Evolutionary conservation across 768 basidiomycete genomes (phyloP), one percentile per base, ranked within the genome.

Genomic region (Boletales sp.): DNA sequence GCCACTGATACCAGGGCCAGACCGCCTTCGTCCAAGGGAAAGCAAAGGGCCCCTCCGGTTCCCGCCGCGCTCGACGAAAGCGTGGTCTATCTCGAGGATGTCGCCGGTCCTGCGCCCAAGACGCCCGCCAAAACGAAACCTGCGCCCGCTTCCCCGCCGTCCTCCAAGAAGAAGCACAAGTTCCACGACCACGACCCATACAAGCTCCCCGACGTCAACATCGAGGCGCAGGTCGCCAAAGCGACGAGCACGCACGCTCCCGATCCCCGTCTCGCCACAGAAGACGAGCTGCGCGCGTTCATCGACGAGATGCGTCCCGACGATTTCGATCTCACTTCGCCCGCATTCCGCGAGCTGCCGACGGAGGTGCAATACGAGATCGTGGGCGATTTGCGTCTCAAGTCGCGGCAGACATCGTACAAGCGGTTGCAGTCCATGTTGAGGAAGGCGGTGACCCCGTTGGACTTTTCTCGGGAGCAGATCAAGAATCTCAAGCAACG

Each of bases 291-390:
- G 3, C 85, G 86, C 17, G 70, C 80, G 2, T 98, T 98, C 69
- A 97, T 98, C 55, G 94, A 97, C 51, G 90, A 94, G 40, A 94
- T 97, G 86, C 83, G 86, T 2, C 94, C 94, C 0, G 93, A 94
- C 60, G 94, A 98, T 62, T 90, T 98, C 59, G 95, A 98, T 62
- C 81, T 97, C 48, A 79, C 84, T 15, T 94, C 94, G 2, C 80
- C 90, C 5, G 90, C 86, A 17, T 99, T 99, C 65, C 81, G 86
- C 19, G 89, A 91, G 54, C 80, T 98, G 3, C 94, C 97, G 3
- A 95, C 92, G 0, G 94, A 98, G 66, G 83, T 97, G 18, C 93
- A 99, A 60, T 99, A 98, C 69, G 97, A 99, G 72, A 95, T 99
- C 56, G 85, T 98, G 31, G 94, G 95, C 46, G 97, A 99, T 72